Evolutionary conservation across 2,329 filamentous ascomycete genomes (phyloP).

Genomic region (Fusarium sp.): DNA sequence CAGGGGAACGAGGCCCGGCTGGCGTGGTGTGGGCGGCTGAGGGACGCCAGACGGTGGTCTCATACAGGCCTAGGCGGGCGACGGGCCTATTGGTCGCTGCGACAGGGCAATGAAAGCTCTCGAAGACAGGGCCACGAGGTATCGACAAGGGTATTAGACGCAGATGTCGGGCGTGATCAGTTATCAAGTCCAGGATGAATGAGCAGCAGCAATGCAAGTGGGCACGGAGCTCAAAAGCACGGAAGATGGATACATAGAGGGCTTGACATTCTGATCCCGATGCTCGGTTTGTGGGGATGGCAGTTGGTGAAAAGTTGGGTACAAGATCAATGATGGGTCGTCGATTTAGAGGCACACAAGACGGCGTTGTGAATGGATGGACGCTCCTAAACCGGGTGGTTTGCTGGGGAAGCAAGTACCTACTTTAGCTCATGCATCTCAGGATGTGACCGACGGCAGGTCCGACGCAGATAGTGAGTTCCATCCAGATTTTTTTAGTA

Average conservation of each 20-base stretch:
- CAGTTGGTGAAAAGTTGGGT: neutral
- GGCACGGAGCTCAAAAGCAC: neutral
- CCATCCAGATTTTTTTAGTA: neutral
- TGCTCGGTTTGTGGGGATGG: neutral
- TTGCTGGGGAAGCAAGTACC: slow-evolving; percentile 18
- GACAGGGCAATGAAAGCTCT: slow-evolving; percentile 19
- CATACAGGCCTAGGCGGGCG: slow-evolving; percentile 29
- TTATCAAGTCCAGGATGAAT: neutral
- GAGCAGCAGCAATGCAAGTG: neutral
- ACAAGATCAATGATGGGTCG: neutral
- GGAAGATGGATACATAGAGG: neutral
- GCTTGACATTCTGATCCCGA: neutral
- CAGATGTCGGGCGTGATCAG: slow-evolving; percentile 4
- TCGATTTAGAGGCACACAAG: neutral
- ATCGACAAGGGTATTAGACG: slow-evolving; percentile 20
- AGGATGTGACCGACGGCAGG: slow-evolving; percentile 21
- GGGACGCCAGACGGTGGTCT: slow-evolving; percentile 37
- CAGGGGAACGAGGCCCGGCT: slow-evolving; percentile 14
- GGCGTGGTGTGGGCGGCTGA: slow-evolving; percentile 39
- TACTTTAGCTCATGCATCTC: slow-evolving; percentile 21
- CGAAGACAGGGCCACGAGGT: slow-evolving; percentile 24
- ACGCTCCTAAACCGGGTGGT: neutral
- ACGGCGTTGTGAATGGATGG: neutral
- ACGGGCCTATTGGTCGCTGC: slow-evolving; percentile 33
- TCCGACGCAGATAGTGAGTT: slow-evolving; percentile 18